These are phyloP conservation scores for Psilocybe cyanescens DNA, from an alignment of 768 basidiomycete genomes.

Conservation along the genomic window DNA sequence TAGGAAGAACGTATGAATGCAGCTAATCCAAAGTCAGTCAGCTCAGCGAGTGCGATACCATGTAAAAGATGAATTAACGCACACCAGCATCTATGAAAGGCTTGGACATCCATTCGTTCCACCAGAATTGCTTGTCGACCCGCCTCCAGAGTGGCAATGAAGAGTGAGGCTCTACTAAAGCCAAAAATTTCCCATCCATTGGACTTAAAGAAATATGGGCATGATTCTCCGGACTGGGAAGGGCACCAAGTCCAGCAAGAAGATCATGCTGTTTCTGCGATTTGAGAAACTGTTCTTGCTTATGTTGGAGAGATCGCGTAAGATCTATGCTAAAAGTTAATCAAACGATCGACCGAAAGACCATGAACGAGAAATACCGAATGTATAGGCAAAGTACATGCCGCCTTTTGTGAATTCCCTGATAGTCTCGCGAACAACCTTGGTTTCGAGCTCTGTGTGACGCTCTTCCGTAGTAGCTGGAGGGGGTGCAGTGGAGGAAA, in stretches of 20 bases:
- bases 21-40: slow-evolving; percentile 43
- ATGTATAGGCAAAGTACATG: slow-evolving; percentile 90
- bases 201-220: slow-evolving; percentile 20
- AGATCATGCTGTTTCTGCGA: slow-evolving; percentile 61
- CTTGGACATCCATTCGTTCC: slow-evolving; percentile 89
- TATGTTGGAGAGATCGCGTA: slow-evolving; percentile 82
- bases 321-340: slow-evolving; percentile 53
- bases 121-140: slow-evolving; percentile 92
- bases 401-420: slow-evolving; percentile 80
- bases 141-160: slow-evolving; percentile 90
- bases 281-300: slow-evolving; percentile 66
- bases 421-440: slow-evolving; percentile 80
- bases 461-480: slow-evolving; percentile 68
- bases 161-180: slow-evolving; percentile 72
- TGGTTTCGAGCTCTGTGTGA: slow-evolving; percentile 78
- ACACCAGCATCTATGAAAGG: slow-evolving; percentile 90
- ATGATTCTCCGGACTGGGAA: slow-evolving; percentile 34
- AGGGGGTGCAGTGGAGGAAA: slow-evolving; percentile 63
- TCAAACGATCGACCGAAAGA: background rate
- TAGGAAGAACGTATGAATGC: slow-evolving; percentile 85
- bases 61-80: slow-evolving; percentile 25
- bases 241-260: slow-evolving; percentile 62
- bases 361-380: slow-evolving; percentile 51
- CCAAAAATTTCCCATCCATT: slow-evolving; percentile 43
- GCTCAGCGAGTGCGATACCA: background rate